Conservation (phyloP, 2,329 filamentous ascomycete genomes). For the Pseudophaeomoniella oleicola region DNA sequence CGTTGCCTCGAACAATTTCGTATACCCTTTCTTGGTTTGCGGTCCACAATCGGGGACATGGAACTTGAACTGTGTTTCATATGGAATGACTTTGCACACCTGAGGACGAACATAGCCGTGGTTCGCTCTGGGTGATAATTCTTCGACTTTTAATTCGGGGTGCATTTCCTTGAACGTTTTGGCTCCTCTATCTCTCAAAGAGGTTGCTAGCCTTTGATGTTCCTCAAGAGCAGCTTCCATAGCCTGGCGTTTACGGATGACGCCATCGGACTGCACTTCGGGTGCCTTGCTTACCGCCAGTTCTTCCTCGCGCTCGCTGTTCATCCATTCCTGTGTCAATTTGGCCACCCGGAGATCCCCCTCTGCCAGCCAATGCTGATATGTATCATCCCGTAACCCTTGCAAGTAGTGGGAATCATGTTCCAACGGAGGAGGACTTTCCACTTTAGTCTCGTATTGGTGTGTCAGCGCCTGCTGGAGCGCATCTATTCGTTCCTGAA, state of each 20-base stretch:
- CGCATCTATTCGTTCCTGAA: slow-evolving; percentile 35
- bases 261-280: slow-evolving; percentile 15
- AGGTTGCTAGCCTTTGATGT: slow-evolving; percentile 40
- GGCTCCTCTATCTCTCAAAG: slow-evolving; percentile 42
- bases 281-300: slow-evolving; percentile 12
- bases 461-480: slow-evolving; percentile 24
- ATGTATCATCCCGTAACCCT: slow-evolving; percentile 38
- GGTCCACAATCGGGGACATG: slow-evolving; percentile 33
- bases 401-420: slow-evolving; percentile 37
- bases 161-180: slow-evolving; percentile 54
- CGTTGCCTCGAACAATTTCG: slow-evolving; percentile 47
- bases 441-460: background rate
- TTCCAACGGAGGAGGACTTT: slow-evolving; percentile 9
- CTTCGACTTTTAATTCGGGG: slow-evolving; percentile 29
- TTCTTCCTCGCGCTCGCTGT: slow-evolving; percentile 21
- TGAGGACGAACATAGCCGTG: too few species aligned
- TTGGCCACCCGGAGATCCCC: slow-evolving; percentile 24
- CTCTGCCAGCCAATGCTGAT: slow-evolving; percentile 40
- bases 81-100: too few species aligned
- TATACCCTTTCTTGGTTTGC: slow-evolving; percentile 42
- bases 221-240: slow-evolving; percentile 36
- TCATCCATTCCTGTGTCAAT: slow-evolving; percentile 8
- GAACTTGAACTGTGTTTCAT: slow-evolving; percentile 39
- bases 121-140: slow-evolving; percentile 4
- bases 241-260: slow-evolving; percentile 40